Base-by-base conservation (phyloP, 2,329 filamentous ascomycete species). In the Lasiodiplodia sp. region DNA sequence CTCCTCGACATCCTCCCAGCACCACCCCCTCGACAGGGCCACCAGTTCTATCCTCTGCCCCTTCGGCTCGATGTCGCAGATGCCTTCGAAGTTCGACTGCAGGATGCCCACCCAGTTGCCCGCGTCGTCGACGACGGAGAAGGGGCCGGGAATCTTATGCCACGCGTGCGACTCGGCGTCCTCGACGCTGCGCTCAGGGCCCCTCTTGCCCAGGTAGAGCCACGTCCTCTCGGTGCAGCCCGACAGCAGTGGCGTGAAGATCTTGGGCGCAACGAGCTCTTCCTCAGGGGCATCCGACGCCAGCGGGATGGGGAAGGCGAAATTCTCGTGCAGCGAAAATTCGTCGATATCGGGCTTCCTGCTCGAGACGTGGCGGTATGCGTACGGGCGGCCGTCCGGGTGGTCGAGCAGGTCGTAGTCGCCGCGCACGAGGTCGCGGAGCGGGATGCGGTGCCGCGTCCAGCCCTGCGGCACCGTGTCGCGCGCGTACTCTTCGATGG, bases 321-420 rank as follows among this genome's bases (percentile, higher is more conserved):
- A 64, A 47, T 64, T 64, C 11, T 64, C 44, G 60, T 52, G 23
- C 25, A n/a, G 44, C 3, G 44, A 47, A n/a, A 64, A 64, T 5
- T 14, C 16, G 60, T 49, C 60, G 40, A 21, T 21, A 3, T 34
- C 12, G 28, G 60, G 31, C 31, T 38, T 64, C 18, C 31, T 21
- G 31, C n/a, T 31, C 5, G 60, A 37, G 4, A 10, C 47, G 31
- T 38, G 60, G n/a, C 60, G 51, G 60, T 64, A 64, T 3, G 47
- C 60, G 28, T 34, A 51, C 2, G 60, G 60, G 4, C 60, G 44
- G 14, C 60, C 60, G 31, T 64, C 47, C 16, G 60, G 60, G 31
- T 64, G 60, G 47, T 64, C 31, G 44, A 64, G 21, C 11, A 64
- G 18, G 31, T 64, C 60, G 60, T 64, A 64, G n/a, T 64, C 60